phyloP scores from a whole-genome alignment of 2,329 filamentous ascomycete genomes.

The Emergomyces orientalis region DNA sequence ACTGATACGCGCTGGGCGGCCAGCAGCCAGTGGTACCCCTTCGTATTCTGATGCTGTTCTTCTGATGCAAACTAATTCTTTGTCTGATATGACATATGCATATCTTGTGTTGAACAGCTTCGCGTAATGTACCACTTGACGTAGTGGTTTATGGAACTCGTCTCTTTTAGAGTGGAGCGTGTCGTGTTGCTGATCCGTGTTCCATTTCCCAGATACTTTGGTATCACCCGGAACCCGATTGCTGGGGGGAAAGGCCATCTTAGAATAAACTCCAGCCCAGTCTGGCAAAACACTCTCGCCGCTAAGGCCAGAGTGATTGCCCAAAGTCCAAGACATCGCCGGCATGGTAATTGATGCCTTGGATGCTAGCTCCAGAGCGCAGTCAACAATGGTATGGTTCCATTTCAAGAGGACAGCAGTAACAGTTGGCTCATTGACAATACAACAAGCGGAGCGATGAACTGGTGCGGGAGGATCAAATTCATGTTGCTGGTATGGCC shows the following conservation, averaged over 20 bases:
- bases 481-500: not conserved
- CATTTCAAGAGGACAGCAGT: conserved; percentile 5
- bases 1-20: not conserved
- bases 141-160: conserved; percentile 7
- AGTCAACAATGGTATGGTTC: conserved; percentile 8
- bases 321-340: conserved; percentile 3
- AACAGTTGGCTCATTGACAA: conserved; percentile 7
- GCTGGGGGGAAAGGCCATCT: not conserved
- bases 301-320: not conserved
- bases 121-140: conserved; percentile 8
- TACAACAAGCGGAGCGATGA: not conserved
- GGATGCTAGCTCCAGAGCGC: not conserved
- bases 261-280: conserved; percentile 9
- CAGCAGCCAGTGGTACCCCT: not conserved
- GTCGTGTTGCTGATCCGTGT: not conserved
- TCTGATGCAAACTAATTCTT: conserved; percentile 7
- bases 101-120: conserved; percentile 6
- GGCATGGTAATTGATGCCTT: not conserved
- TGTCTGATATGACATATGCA: conserved; percentile 9
- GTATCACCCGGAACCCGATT: conserved; percentile 7
- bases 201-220: conserved; percentile 9
- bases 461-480: conserved; percentile 1
- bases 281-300: not conserved
- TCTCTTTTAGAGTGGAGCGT: not conserved
- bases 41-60: conserved; percentile 7